phyloP scores from a whole-genome alignment of 129 eudicot species.

The Tagetes erecta region DNA sequence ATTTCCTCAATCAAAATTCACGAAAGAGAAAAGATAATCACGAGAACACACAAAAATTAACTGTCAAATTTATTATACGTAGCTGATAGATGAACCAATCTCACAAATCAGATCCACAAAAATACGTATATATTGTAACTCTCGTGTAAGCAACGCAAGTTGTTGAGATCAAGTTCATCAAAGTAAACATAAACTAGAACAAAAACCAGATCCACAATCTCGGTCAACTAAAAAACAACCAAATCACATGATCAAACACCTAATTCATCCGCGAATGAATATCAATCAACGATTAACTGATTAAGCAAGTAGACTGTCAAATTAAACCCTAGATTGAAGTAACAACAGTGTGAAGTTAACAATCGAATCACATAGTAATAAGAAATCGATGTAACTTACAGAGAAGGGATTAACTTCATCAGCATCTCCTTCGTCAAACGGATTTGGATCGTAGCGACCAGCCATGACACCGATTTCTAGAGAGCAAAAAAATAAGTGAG shows the following conservation, averaged over 20 bases:
- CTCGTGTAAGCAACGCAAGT: conserved; percentile 7
- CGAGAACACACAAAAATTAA: neutral
- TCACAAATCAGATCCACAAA: conserved; percentile 3
- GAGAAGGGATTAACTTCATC: conserved; percentile 44
- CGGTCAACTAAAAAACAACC: conserved; percentile 21
- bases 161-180: conserved; percentile 15
- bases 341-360: neutral
- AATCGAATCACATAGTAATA: conserved; percentile 11
- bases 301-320: conserved; percentile 7
- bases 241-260: neutral
- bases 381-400: conserved; percentile 13
- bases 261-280: neutral
- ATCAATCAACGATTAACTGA: neutral
- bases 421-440: conserved; percentile 34
- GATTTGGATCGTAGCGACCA: conserved; percentile 44
- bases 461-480: conserved; percentile 28
- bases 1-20: neutral
- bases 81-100: conserved; percentile 5
- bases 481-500: conserved; percentile 14
- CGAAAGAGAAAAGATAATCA: neutral
- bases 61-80: neutral
- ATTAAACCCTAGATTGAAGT: conserved; percentile 31
- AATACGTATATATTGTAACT: neutral
- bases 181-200: conserved; percentile 1
- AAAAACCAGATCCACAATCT: conserved; percentile 27